phyloP scores from a whole-genome alignment of 2,329 filamentous ascomycete genomes.

The Nothophaeocryptopus gaeumannii region DNA sequence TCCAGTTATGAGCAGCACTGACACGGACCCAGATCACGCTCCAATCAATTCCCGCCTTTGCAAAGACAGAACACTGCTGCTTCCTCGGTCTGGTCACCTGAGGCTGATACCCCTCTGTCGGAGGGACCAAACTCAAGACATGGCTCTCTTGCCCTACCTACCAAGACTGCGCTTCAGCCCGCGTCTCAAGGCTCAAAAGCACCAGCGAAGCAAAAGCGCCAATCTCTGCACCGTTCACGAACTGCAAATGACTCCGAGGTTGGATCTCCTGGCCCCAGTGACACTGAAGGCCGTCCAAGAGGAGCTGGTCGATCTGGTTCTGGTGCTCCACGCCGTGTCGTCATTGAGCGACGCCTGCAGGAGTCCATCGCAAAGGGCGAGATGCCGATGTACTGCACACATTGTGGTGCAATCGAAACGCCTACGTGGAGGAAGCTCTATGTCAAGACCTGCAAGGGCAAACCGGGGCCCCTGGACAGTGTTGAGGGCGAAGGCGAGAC shows the following conservation, averaged over 20 bases:
- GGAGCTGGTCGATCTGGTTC: conserved; percentile 39
- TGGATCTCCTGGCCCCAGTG: conserved; percentile 37
- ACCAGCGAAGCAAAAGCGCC: conserved; percentile 33
- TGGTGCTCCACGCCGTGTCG: conserved; percentile 64
- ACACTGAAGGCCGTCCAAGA: conserved; percentile 29
- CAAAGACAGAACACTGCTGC: no score
- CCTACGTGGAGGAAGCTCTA: conserved; percentile 94
- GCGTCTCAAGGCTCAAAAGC: conserved; percentile 10
- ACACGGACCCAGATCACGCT: conserved; percentile 1
- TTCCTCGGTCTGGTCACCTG: no score
- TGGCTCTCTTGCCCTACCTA: conserved; percentile 36
- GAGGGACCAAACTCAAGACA: conserved; percentile 25
- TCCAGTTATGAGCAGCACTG: not conserved
- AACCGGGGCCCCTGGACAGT: conserved; percentile 66
- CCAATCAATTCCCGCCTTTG: no score
- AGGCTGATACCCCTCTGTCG: conserved; percentile 9
- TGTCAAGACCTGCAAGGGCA: conserved; percentile 70
- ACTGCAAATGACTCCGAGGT: conserved; percentile 33
- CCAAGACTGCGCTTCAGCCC: conserved; percentile 25
- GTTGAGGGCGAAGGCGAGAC: conserved; percentile 71
- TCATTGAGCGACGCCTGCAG: conserved; percentile 56
- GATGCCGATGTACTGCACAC: conserved; percentile 83
- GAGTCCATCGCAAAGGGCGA: conserved; percentile 69
- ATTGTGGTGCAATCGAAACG: conserved; percentile 93
- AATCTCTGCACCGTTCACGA: conserved; percentile 29